Evolutionary conservation across 192 early-diverging fungal species (phyloP), one percentile per base, ranked within the genome.

Genomic region (Coemansia sp.): DNA sequence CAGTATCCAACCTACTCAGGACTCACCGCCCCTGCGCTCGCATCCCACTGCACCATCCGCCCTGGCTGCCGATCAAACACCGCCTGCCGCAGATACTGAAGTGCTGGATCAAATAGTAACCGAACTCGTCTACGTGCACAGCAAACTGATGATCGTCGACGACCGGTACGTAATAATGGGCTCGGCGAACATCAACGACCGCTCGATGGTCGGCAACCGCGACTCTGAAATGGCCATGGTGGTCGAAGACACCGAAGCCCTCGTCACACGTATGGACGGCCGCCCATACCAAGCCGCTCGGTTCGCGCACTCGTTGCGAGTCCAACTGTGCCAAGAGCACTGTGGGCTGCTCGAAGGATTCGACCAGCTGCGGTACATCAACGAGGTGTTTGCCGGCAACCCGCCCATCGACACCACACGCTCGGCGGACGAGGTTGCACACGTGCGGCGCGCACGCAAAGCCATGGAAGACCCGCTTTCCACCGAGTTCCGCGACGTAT

Each of bases 141-240:
- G 87, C 58, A 90, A 94, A 66, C 69, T 92, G 41, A 86, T 95
- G 87, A 93, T 95, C 65, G 85, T 93, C 9, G 94, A 95, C 65
- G 94, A 95, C 61, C 85, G 83, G 11, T 85, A 85, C 47, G 90
- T 93, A 43, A 79, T 95, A 22, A 88, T 90, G 71, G 94, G 94
- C 5, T 92, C 90, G 25, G 91, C 93, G 41, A 96, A 96, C 69
- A 85, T 96, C 69, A 96, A 96, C 69, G 94, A 96, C 78, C 89
- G 94, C 4, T 96, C 94, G 0, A 92, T 92, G 78, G 73, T 87
- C 47, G 94, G 94, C 37, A 87, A 87, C 62, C 89, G 89, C 59
- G 93, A 96, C 67, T 93, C 91, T 10, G 94, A 96, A 75, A 87
- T 96, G 50, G 94, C 93, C 43, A 88, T 92, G 58, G 61, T 93